A percentile compares a stretch with the other conserved stretches of the same genome.
phyloP scores from a whole-genome alignment of 805 yeast species.

The Saccharomycopsis lassenensis region DNA sequence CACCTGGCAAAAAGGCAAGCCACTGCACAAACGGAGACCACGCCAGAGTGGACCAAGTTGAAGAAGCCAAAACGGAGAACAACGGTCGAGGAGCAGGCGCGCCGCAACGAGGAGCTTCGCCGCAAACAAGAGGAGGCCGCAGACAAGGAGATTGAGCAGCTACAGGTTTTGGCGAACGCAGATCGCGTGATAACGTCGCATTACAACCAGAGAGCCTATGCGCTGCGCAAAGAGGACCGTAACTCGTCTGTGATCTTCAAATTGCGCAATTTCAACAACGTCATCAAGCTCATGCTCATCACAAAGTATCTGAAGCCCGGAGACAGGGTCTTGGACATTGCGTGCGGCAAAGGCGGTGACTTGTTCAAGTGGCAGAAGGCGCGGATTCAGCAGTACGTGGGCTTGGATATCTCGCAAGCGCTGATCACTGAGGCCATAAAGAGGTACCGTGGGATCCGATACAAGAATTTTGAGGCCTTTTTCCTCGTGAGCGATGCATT shows the following conservation, averaged over 20 bases:
- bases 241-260: slow-evolving; percentile 74
- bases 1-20: no score
- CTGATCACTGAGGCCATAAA: slow-evolving; percentile 76
- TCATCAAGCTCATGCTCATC: slow-evolving; percentile 77
- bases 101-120: slow-evolving; percentile 23
- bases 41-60: no score
- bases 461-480: slow-evolving; percentile 55
- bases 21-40: no score
- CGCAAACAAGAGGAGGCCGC: slow-evolving; percentile 25
- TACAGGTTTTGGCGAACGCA: slow-evolving; percentile 31
- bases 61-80: slow-evolving; percentile 19
- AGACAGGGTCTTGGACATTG: slow-evolving; percentile 66
- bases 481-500: slow-evolving; percentile 92
- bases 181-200: slow-evolving; percentile 70
- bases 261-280: slow-evolving; percentile 81
- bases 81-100: slow-evolving; percentile 22
- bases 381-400: slow-evolving; percentile 65
- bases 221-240: slow-evolving; percentile 51
- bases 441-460: slow-evolving; percentile 50
- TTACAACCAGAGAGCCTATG: slow-evolving; percentile 75
- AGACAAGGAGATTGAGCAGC: no score
- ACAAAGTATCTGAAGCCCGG: slow-evolving; percentile 50
- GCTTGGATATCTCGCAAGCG: slow-evolving; percentile 85
- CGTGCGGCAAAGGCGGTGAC: slow-evolving; percentile 99
- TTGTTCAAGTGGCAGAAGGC: slow-evolving; percentile 78